Evolutionary conservation across 352 stramenopile species (phyloP), one percentile per base, ranked within the genome.

Genomic region (Globisporangium spiculum): DNA sequence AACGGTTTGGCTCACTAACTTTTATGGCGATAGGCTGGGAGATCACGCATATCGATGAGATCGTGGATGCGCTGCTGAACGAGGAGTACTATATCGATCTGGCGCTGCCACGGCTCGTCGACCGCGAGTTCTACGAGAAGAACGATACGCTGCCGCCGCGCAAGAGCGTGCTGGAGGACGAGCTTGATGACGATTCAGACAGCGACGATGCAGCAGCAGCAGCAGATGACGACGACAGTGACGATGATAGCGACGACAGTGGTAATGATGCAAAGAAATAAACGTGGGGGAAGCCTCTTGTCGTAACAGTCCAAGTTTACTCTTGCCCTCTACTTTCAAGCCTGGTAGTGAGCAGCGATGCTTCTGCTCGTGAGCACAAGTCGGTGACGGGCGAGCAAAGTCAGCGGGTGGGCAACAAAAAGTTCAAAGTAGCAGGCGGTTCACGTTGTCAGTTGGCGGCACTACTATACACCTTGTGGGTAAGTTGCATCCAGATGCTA

Each of bases 1-100:
- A 20, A 46, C 18, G 38, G 38, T 14, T 46, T 48, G 41, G 41
- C 41, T 20, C 41, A 48, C 41, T 48, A 3, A 48, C 34, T 53
- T 16, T n/a, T 34, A 3, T 8, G 16, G 3, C 1, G 7, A 20
- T 64, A 80, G 90, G 91, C 18, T 98, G 96, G 96, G 90, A 94
- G 63, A 86, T 99, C 34, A 91, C 88, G 6, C 85, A 98, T 69
- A 91, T 99, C 67, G 97, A 99, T 82, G 92, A 99, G 76, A 95
- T 99, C 32, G 86, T 98, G 1, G 96, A 99, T 68, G 80, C 94
- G 62, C 79, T 99, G 38, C 78, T 99, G 41, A 85, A 73, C 10
- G 81, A 98, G 44, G 88, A 98, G 63, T 92, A 90, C 65, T 97
- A 97, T 63, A 93, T 96, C 65, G 95, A 98, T 59, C 92, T 99